Conservation (phyloP, 768 basidiomycete genomes). For the Rossbeevera mucosa region DNA sequence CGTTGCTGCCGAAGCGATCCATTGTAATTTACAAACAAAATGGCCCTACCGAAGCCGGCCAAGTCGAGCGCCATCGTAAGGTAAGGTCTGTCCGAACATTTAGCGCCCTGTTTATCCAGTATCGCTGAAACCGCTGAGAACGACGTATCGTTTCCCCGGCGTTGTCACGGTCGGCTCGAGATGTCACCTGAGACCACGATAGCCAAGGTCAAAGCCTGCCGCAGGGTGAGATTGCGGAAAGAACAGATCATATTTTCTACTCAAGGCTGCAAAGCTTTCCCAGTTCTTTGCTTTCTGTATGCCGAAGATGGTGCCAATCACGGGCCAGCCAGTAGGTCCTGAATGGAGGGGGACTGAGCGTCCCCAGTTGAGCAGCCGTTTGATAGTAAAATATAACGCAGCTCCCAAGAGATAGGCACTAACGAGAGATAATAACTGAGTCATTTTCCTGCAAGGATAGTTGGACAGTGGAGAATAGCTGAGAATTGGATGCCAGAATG, state of each 20-base stretch:
- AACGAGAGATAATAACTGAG: neutral
- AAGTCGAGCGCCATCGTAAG: conserved; percentile 18
- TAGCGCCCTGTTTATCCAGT: conserved; percentile 50
- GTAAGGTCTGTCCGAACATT: conserved; percentile 38
- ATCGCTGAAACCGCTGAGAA: conserved; percentile 46
- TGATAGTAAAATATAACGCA: conserved; percentile 9
- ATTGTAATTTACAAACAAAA: conserved; percentile 6
- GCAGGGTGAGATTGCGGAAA: neutral
- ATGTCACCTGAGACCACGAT: conserved; percentile 18
- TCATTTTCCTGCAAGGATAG: neutral
- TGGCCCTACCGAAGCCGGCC: conserved; percentile 9
- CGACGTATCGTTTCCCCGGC: conserved; percentile 44
- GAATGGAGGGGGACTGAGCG: conserved; percentile 13
- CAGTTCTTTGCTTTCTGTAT: conserved; percentile 49
- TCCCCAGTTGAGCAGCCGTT: neutral
- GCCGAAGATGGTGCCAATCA: conserved; percentile 52
- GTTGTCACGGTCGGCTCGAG: conserved; percentile 18
- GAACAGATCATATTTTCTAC: conserved; percentile 46
- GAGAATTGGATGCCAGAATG: neutral
- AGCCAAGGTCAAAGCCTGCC: conserved; percentile 6
- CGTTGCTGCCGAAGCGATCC: conserved; percentile 13
- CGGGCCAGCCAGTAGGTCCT: conserved; percentile 28
- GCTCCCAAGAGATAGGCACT: conserved; percentile 14
- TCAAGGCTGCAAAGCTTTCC: conserved; percentile 50
- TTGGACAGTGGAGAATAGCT: neutral